These are phyloP conservation scores for Cyanophora paradoxa DNA, from an alignment of 78 protist species.

Conservation along the genomic window DNA sequence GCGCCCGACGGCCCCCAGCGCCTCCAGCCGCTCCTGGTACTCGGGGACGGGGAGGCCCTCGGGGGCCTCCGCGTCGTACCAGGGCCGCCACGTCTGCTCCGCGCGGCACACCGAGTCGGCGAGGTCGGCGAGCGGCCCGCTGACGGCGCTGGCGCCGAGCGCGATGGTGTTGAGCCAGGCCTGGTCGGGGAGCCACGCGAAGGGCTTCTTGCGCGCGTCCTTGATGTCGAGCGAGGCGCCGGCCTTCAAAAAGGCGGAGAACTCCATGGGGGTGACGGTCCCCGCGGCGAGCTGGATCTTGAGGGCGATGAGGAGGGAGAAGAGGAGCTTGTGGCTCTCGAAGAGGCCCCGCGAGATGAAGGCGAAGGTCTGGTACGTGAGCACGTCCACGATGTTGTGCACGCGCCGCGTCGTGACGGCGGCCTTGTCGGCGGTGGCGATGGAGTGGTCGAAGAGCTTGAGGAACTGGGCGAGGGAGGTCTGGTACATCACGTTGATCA, in stretches of 20 bases:
- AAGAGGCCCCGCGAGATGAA: conserved; percentile 41
- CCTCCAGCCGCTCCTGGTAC: conserved; percentile 28
- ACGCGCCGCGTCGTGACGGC: not conserved
- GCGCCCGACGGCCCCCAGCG: too few relatives aligned
- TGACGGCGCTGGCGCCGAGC: not conserved
- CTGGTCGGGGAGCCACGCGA: conserved; percentile 42
- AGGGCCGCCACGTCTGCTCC: conserved; percentile 45
- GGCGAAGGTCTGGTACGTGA: not conserved
- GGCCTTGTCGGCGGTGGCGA: conserved; percentile 29
- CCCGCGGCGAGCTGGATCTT: conserved; percentile 40
- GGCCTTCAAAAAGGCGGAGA: conserved; percentile 48
- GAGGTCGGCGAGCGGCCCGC: conserved; percentile 27
- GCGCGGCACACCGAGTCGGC: conserved; percentile 23
- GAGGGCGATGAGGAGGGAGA: conserved; percentile 56
- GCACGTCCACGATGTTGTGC: not conserved
- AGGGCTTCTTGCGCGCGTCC: conserved; percentile 19
- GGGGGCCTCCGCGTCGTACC: conserved; percentile 58
- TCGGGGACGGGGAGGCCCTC: conserved; percentile 56
- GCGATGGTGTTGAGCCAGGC: conserved; percentile 56
- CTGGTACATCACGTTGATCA: conserved; percentile 73
- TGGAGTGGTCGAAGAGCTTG: conserved; percentile 48
- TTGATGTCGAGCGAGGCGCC: conserved; percentile 56
- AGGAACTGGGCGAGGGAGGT: conserved; percentile 66
- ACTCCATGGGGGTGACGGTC: conserved; percentile 9
- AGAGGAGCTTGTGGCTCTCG: conserved; percentile 40